Evolutionary conservation across 495 filamentous ascomycete species (phyloP).

Genomic region (Terfezia claveryi): DNA sequence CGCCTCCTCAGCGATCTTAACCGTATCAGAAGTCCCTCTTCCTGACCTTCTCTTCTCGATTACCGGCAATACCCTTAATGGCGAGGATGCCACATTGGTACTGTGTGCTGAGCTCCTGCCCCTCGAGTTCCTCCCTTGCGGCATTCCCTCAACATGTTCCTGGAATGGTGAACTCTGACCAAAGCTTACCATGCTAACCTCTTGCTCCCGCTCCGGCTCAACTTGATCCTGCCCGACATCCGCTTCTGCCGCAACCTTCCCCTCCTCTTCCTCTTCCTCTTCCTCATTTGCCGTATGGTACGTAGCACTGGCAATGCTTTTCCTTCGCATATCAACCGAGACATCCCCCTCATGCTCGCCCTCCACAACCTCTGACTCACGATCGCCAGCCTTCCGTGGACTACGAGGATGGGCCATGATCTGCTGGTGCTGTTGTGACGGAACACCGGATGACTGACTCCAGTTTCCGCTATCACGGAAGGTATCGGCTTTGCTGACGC

Average conservation of each 20-base stretch:
- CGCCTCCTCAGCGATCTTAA: background rate
- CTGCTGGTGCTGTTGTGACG: background rate
- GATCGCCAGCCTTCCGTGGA: background rate
- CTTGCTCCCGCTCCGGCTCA: background rate
- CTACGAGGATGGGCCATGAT: background rate
- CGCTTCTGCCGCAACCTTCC: background rate
- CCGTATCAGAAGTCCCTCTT: background rate
- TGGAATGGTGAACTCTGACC: background rate
- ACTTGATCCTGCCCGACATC: background rate
- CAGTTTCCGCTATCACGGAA: constrained; percentile 12
- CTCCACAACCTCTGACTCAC: background rate
- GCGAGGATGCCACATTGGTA: too few relatives aligned
- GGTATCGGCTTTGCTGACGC: background rate
- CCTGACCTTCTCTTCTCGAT: background rate
- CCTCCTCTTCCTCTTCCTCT: background rate
- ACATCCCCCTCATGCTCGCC: background rate
- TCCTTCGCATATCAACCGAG: too few relatives aligned
- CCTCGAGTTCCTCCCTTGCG: background rate
- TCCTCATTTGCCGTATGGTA: background rate
- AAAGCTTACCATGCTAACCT: background rate
- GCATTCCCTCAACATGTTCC: background rate
- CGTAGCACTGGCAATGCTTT: background rate
- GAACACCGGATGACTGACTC: constrained; percentile 8
- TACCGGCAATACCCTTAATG: background rate
- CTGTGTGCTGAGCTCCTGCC: too few relatives aligned